Percentiles rank a stretch among this genome's conserved stretches.
Evolutionary conservation across 2,329 filamentous ascomycete genomes (phyloP).

Genomic region (Dryadomyces sulphureus): DNA sequence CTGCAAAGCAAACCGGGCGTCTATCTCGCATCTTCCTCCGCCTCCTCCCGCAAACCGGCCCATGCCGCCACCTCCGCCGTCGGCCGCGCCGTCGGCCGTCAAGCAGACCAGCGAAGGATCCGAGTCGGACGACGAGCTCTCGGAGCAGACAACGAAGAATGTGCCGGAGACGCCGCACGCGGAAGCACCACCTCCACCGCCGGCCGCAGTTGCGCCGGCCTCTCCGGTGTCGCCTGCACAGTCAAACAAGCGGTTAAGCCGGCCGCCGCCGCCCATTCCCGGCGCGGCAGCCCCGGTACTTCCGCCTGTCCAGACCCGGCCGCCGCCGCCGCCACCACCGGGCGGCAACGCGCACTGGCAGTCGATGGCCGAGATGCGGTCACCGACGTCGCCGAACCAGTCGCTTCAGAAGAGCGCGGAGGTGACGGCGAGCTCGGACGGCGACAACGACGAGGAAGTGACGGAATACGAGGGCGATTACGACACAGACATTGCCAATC

Average conservation of each 20-base stretch:
- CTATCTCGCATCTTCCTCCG: constrained; percentile 22
- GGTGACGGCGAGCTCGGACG: constrained; percentile 24
- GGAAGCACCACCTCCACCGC: constrained; percentile 23
- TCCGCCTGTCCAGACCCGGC: constrained; percentile 38
- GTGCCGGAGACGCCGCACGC: constrained; percentile 24
- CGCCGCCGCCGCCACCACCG: constrained; percentile 54
- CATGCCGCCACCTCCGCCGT: constrained; percentile 45
- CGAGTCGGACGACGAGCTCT: constrained; percentile 79
- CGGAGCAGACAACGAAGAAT: constrained; percentile 32
- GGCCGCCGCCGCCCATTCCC: constrained; percentile 47
- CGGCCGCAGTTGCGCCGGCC: constrained; percentile 27
- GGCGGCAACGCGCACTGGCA: constrained; percentile 40
- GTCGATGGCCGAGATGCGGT: constrained; percentile 41
- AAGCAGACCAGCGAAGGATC: constrained; percentile 63
- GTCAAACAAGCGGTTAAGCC: constrained; percentile 38
- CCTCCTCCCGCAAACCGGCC: constrained; percentile 34
- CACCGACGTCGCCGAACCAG: constrained; percentile 23
- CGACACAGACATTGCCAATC: constrained; percentile 92
- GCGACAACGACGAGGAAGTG: constrained; percentile 62
- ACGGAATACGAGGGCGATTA: constrained; percentile 97
- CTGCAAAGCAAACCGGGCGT: no score
- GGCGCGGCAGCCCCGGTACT: constrained; percentile 34
- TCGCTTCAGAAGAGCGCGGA: background rate
- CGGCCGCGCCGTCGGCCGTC: constrained; percentile 33
- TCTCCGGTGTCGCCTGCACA: constrained; percentile 20